Evolutionary conservation across 31 red algal species (phyloP).

Genomic region (Odonthalia washingtoniensis): DNA sequence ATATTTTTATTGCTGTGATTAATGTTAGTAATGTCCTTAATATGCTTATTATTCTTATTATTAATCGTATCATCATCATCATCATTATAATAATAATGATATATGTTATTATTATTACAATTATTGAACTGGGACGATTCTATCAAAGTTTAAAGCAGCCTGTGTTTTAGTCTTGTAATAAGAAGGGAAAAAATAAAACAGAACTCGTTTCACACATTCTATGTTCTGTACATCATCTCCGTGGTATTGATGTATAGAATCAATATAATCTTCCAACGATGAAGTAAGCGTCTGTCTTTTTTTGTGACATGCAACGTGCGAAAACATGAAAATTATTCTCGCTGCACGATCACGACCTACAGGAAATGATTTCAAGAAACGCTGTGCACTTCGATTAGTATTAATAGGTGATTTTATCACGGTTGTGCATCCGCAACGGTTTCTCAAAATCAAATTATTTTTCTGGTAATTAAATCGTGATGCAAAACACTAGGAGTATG

Average conservation of each 20-base stretch:
- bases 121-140: conserved; percentile 80
- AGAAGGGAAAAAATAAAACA: conserved; percentile 91
- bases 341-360: conserved; percentile 26
- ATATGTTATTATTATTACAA: too few relatives aligned
- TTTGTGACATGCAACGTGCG: conserved; percentile 66
- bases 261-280: conserved; percentile 83
- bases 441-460: conserved; percentile 97
- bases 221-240: conserved; percentile 57
- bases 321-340: conserved; percentile 93
- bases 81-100: too few relatives aligned
- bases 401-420: too few relatives aligned
- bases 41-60: too few relatives aligned
- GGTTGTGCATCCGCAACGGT: conserved; percentile 56
- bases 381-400: too few relatives aligned
- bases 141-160: conserved; percentile 64
- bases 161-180: conserved; percentile 66
- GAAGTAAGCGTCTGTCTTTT: conserved; percentile 68
- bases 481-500: conserved; percentile 81
- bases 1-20: too few relatives aligned
- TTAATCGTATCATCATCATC: too few relatives aligned
- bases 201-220: conserved; percentile 57
- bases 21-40: too few relatives aligned
- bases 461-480: conserved; percentile 83
- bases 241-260: too few relatives aligned
- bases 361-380: too few relatives aligned